Evolutionary conservation across 2,329 filamentous ascomycete species (phyloP), one percentile per base, ranked within the genome.

Genomic region (Arachnomyces sp.): DNA sequence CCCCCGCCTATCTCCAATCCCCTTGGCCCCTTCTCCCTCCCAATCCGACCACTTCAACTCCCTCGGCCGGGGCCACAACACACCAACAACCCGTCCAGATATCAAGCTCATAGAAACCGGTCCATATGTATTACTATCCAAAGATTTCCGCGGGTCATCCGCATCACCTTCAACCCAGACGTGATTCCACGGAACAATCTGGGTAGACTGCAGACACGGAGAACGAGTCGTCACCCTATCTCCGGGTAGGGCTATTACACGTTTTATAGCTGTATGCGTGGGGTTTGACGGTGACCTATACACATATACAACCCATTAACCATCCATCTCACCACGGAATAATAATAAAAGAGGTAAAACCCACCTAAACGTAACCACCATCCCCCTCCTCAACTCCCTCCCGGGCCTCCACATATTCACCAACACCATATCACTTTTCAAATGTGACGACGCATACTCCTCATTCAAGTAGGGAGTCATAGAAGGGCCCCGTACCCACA

Each of bases 121-220:
- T 1, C 92, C 92, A 61, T 93, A 95, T 9, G 79, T 79, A 63
- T 95, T 94, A 62, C 88, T 95, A 66, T 98, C 92, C 44, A 81
- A 61, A 40, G 78, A 86, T 52, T 77, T 76, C 37, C 75, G 73
- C 52, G 77, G 75, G 53, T 76, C 75, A 18, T 53, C 55, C 9
- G 84, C 87, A 58, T 98, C 92, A 1, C 92, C 92, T 60, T 96
- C 90, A 1, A 98, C 79, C 92, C 92, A 98, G 18, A 96, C 74
- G 67, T 96, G 89, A 13, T 87, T 87, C 46, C 74, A 74, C 4
- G 89, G 90, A 15, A 98, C 77, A 46, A 74, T 73, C 35, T 68
- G 63, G 31, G 71, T 62, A 11, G 49, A 49, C 13, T 53, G 56
- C 68, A 77, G 72, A 56, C 79, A 83, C 13, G 79, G 80, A 39